These are phyloP conservation scores for Tylopilus plumbeoviolaceoides DNA, from an alignment of 768 basidiomycete species.

Conservation along the genomic window DNA sequence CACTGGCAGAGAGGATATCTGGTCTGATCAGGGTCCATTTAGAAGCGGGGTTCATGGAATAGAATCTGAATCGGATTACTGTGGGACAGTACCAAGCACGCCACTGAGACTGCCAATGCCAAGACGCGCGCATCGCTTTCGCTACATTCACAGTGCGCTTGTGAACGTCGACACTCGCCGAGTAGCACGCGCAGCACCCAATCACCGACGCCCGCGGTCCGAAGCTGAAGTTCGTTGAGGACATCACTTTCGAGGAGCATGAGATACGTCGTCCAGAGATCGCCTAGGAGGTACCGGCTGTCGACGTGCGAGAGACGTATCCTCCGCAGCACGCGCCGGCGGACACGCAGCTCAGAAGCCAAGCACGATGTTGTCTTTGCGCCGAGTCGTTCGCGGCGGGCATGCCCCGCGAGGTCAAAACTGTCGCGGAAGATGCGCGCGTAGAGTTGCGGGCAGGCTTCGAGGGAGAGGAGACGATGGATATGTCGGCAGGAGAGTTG, in stretches of 20 bases:
- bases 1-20: constrained; percentile 36
- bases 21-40: constrained; percentile 29
- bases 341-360: constrained; percentile 44
- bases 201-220: constrained; percentile 35
- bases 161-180: constrained; percentile 11
- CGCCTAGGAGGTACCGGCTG: constrained; percentile 31
- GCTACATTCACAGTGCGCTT: background rate
- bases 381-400: constrained; percentile 26
- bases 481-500: constrained; percentile 44
- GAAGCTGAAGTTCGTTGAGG: constrained; percentile 45
- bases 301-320: constrained; percentile 35
- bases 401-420: constrained; percentile 40
- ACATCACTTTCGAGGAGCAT: constrained; percentile 59
- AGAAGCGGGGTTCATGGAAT: constrained; percentile 22
- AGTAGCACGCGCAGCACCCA: constrained; percentile 26
- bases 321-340: constrained; percentile 47
- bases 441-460: constrained; percentile 49
- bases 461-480: constrained; percentile 39
- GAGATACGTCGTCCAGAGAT: constrained; percentile 55
- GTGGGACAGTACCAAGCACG: constrained; percentile 35
- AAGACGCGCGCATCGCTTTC: constrained; percentile 12
- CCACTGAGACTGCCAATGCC: constrained; percentile 30
- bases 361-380: constrained; percentile 37
- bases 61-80: constrained; percentile 31
- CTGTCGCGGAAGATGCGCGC: constrained; percentile 48